phyloP scores from a whole-genome alignment of 2,329 filamentous ascomycete genomes.

The Botrytis paeoniae region DNA sequence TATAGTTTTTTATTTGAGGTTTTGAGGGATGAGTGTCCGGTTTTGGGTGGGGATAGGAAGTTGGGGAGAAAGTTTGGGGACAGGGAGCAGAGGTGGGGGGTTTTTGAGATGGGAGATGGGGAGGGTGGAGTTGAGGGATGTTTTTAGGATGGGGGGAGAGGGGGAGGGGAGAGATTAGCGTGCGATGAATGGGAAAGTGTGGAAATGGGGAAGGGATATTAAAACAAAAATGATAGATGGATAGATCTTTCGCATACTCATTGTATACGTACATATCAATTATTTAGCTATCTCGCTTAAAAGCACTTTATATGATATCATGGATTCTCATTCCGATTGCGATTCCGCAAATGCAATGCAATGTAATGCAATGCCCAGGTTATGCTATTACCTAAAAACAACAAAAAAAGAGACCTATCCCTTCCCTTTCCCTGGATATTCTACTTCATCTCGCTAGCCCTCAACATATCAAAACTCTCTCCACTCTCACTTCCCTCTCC shows the following conservation, averaged over 20 bases:
- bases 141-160: slow-evolving; percentile 35
- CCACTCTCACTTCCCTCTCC: slow-evolving; percentile 26
- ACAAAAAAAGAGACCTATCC: neutral
- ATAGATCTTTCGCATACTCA: neutral
- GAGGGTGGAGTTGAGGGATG: neutral
- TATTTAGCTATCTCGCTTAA: neutral
- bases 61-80: slow-evolving; percentile 32
- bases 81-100: slow-evolving; percentile 55
- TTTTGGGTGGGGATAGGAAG: slow-evolving; percentile 11
- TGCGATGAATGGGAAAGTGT: neutral
- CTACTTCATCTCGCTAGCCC: slow-evolving; percentile 25
- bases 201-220: neutral
- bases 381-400: neutral
- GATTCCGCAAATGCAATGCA: neutral
- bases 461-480: slow-evolving; percentile 35
- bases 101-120: slow-evolving; percentile 43
- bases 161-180: slow-evolving; percentile 38
- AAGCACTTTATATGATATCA: neutral
- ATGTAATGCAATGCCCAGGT: neutral
- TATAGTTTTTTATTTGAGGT: slow-evolving; percentile 32
- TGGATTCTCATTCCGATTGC: neutral
- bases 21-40: slow-evolving; percentile 34
- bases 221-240: neutral
- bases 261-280: neutral
- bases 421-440: neutral